These are phyloP conservation scores for Omphalotus guepiniiformis DNA, from an alignment of 768 basidiomycete genomes.

Conservation along the genomic window DNA sequence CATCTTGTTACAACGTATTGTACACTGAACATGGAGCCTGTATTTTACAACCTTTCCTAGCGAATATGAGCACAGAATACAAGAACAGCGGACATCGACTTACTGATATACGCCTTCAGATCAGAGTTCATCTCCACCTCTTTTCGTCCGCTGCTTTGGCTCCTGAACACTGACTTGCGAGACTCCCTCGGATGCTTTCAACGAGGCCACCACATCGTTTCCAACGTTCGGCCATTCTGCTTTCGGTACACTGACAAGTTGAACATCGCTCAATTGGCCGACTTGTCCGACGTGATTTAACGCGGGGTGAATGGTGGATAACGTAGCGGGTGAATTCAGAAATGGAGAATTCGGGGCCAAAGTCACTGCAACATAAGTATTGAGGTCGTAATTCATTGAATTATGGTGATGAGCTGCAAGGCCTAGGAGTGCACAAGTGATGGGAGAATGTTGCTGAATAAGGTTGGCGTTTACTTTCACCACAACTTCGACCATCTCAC, in stretches of 20 bases:
- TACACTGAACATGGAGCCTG: too few species aligned
- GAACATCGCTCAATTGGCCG: constrained; percentile 39
- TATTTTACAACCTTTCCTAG: too few species aligned
- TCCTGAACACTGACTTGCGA: constrained; percentile 34
- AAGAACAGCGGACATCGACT: too few species aligned
- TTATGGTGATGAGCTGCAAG: too few species aligned
- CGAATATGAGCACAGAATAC: too few species aligned
- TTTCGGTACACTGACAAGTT: constrained; percentile 40
- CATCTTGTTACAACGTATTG: too few species aligned
- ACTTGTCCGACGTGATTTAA: constrained; percentile 36
- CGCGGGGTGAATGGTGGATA: constrained; percentile 29
- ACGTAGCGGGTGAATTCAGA: constrained; percentile 24
- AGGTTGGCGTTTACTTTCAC: too few species aligned
- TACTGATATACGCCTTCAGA: not conserved
- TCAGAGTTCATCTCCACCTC: constrained; percentile 31
- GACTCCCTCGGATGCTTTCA: constrained; percentile 27
- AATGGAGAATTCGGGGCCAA: constrained; percentile 31
- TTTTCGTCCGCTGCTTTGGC: constrained; percentile 30
- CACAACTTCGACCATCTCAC: too few species aligned
- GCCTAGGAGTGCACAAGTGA: too few species aligned
- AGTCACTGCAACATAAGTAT: constrained; percentile 42
- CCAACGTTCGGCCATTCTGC: constrained; percentile 29
- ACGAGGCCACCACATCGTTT: constrained; percentile 25
- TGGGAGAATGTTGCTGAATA: too few species aligned
- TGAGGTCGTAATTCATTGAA: constrained; percentile 34